A percentile compares a stretch with the other conserved stretches of the same genome.
phyloP scores from a whole-genome alignment of 305 asterid species.

The Lippia alba region DNA sequence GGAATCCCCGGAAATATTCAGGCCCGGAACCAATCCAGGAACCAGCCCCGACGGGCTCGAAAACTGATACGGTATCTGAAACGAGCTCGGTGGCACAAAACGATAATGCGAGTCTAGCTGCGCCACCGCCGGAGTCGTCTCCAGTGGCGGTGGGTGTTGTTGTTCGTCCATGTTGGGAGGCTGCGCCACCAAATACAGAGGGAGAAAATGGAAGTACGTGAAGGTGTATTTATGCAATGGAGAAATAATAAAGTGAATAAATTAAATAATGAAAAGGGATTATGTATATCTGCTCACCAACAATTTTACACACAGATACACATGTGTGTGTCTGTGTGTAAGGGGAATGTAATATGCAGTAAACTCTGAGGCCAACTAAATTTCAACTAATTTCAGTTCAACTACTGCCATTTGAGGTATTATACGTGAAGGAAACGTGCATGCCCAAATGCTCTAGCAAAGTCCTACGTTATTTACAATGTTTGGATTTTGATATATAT shows the following conservation, averaged over 20 bases:
- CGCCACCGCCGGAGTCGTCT: constrained; percentile 7
- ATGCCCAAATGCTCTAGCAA: constrained; percentile 29
- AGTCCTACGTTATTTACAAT: constrained; percentile 41
- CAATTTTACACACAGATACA: background rate
- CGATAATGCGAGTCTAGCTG: constrained; percentile 8
- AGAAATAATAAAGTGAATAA: no score
- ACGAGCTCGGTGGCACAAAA: constrained; percentile 7
- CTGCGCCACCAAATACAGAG: constrained; percentile 26
- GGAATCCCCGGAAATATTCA: constrained; percentile 4
- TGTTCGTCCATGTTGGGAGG: constrained; percentile 39
- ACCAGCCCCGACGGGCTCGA: background rate
- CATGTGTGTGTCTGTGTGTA: background rate
- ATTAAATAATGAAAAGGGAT: background rate
- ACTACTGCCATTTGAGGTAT: constrained; percentile 48
- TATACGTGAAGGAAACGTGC: constrained; percentile 9
- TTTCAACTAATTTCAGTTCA: constrained; percentile 58
- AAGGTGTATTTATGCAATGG: background rate
- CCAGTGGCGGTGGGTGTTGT: constrained; percentile 20
- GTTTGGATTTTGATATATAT: constrained; percentile 9
- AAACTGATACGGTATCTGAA: constrained; percentile 15
- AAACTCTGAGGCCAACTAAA: constrained; percentile 52
- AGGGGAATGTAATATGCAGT: constrained; percentile 9
- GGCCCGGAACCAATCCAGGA: constrained; percentile 31
- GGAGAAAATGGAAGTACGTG: constrained; percentile 17
- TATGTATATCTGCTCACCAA: constrained; percentile 11